phyloP scores from a whole-genome alignment of 768 basidiomycete species.

The Sutorius australiensis region DNA sequence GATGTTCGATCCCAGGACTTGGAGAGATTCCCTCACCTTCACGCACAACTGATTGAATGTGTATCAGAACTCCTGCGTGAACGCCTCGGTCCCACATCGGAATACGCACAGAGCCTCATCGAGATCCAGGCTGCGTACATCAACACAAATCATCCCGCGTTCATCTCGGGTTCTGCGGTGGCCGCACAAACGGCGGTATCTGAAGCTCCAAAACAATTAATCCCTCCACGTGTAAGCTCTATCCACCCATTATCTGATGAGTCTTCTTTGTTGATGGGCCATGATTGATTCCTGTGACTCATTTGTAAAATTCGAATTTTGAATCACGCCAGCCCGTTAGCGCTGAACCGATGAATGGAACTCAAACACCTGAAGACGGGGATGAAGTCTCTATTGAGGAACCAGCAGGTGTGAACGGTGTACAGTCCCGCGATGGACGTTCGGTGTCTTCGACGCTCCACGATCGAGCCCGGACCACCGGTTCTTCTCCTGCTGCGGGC shows the following conservation, averaged over 20 bases:
- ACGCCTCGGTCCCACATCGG: slow-evolving; percentile 91
- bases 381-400: slow-evolving; percentile 64
- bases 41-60: slow-evolving; percentile 91
- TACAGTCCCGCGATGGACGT: slow-evolving; percentile 54
- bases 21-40: slow-evolving; percentile 90
- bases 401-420: slow-evolving; percentile 48
- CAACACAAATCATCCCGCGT: slow-evolving; percentile 97
- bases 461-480: slow-evolving; percentile 60
- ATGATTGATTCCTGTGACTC: slow-evolving; percentile 15
- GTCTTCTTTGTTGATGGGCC: slow-evolving; percentile 6
- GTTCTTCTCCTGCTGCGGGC: slow-evolving; percentile 30
- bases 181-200: slow-evolving; percentile 48
- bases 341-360: slow-evolving; percentile 58
- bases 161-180: slow-evolving; percentile 73
- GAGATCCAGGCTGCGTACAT: slow-evolving; percentile 98
- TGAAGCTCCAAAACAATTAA: slow-evolving; percentile 40
- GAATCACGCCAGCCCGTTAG: slow-evolving; percentile 51
- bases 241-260: slow-evolving; percentile 6
- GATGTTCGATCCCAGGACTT: slow-evolving; percentile 60
- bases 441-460: slow-evolving; percentile 75
- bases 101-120: slow-evolving; percentile 95
- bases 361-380: slow-evolving; percentile 50
- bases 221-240: slow-evolving; percentile 51
- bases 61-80: slow-evolving; percentile 96
- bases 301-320: slow-evolving; percentile 3